Evolutionary conservation across 108 stramenopile species (phyloP).

Genomic region (Schizochytrium sp.): DNA sequence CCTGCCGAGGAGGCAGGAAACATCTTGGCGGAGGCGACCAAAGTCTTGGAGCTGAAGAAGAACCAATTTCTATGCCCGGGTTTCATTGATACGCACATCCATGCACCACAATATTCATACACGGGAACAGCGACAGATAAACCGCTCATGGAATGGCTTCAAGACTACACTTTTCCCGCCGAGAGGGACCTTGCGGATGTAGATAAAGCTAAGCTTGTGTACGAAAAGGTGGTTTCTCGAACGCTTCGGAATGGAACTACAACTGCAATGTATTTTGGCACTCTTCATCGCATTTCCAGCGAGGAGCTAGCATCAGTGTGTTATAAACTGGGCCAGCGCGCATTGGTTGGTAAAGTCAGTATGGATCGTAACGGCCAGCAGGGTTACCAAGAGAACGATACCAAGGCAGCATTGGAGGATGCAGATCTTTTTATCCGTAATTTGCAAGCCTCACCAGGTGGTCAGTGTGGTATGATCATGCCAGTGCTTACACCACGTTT

Average conservation of each 20-base stretch:
- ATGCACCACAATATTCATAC: slow-evolving; percentile 82
- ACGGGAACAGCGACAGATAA: slow-evolving; percentile 83
- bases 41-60: background rate
- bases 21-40: background rate
- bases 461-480: slow-evolving; percentile 61
- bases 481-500: slow-evolving; percentile 82
- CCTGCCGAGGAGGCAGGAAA: background rate
- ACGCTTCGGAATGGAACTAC: slow-evolving; percentile 78
- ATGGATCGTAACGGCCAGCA: slow-evolving; percentile 83
- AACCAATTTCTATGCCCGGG: slow-evolving; percentile 35
- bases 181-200: slow-evolving; percentile 72
- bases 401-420: slow-evolving; percentile 71
- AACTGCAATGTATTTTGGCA: slow-evolving; percentile 79
- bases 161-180: slow-evolving; percentile 82
- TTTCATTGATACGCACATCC: slow-evolving; percentile 64
- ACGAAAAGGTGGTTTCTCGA: slow-evolving; percentile 72
- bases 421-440: slow-evolving; percentile 74
- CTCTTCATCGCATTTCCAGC: slow-evolving; percentile 76
- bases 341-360: slow-evolving; percentile 82
- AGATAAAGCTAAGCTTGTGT: slow-evolving; percentile 66
- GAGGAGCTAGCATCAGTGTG: slow-evolving; percentile 77
- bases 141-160: slow-evolving; percentile 81
- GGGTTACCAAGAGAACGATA: slow-evolving; percentile 74
- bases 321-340: slow-evolving; percentile 76
- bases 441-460: slow-evolving; percentile 61